Evolutionary conservation across 2,329 filamentous ascomycete genomes (phyloP), one percentile per base, ranked within the genome.

Genomic region (Apiospora saccharicola): DNA sequence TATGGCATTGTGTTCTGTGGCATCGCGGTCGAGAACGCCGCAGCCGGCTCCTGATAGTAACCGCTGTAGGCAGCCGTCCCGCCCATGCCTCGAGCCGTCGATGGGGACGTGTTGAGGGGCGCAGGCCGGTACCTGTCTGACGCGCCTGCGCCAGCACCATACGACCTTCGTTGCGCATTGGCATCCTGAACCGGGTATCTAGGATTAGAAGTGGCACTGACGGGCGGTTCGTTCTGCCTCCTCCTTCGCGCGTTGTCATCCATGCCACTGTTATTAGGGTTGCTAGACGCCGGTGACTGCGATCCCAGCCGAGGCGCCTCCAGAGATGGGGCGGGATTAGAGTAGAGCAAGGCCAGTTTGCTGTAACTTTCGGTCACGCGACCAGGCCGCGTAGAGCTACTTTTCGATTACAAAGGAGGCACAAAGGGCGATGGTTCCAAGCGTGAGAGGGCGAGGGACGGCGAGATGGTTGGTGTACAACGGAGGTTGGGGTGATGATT

Each of bases 191-290:
- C 78, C 73, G 85, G 80, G 76, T 88, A 90, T 82, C 88, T 86
- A 70, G 85, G 81, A 81, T 85, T 86, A 82, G 87, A 87, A 79
- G 85, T 83, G 79, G 90, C 86, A 84, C 92, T 91, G 83, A 88
- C 86, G 81, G 90, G 87, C 84, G 89, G 87, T 84, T 93, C 93
- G 89, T 92, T 90, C 86, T 93, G 92, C 89, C 93, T 92, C 86
- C 91, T 88, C 80, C 90, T 87, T 81, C 89, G 90, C 83, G 89
- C 90, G 85, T 91, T 90, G 84, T 93, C 91, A 87, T 96, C 94
- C 94, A 96, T 96, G 81, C 90, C 91, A 84, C 83, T 81, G 86
- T 86, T 82, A 80, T 85, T 83, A 82, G 85, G 82, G 82, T 86
- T 83, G 79, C 83, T 81, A 83, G 85, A 85, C 82, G 86, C 85